A percentile compares a stretch with the other conserved stretches of the same genome.
Conservation (phyloP, 23 red algal species). For the Gracilariopsis chorda region DNA sequence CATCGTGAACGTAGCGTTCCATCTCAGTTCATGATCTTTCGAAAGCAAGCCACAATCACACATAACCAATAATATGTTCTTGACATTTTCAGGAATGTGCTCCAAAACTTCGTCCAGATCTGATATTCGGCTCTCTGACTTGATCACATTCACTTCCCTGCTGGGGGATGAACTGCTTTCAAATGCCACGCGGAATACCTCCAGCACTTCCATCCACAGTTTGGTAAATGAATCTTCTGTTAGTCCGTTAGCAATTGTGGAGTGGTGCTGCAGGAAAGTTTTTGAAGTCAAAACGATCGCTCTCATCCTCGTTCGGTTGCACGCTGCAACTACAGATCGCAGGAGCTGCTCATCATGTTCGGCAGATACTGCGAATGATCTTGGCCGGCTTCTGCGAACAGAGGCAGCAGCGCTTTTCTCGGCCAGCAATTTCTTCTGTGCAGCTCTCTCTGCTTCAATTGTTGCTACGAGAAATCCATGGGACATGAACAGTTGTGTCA, state of each 20-base stretch:
- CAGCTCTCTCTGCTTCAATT: constrained; percentile 48
- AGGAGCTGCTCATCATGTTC: constrained; percentile 53
- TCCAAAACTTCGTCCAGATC: constrained; percentile 69
- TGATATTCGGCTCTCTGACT: neutral
- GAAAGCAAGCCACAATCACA: constrained; percentile 65
- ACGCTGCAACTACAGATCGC: constrained; percentile 37
- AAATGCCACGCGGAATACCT: constrained; percentile 58
- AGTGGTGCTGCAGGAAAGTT: constrained; percentile 79
- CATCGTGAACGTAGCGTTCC: constrained; percentile 53
- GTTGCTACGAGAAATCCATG: constrained; percentile 53
- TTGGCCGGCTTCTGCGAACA: constrained; percentile 4
- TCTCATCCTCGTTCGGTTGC: constrained; percentile 54
- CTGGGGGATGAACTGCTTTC: neutral
- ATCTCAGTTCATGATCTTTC: constrained; percentile 16
- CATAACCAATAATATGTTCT: constrained; percentile 93
- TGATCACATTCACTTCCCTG: neutral
- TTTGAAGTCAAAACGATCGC: constrained; percentile 59
- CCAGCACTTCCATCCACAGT: constrained; percentile 65
- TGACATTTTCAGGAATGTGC: constrained; percentile 84
- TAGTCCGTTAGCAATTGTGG: constrained; percentile 36
- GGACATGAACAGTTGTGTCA: constrained; percentile 47
- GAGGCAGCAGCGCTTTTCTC: constrained; percentile 23
- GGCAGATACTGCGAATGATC: neutral
- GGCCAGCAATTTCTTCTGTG: constrained; percentile 44
- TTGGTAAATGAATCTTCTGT: constrained; percentile 41